Percentiles rank a stretch among this genome's conserved stretches.
Evolutionary conservation across 78 protist species (phyloP).

Genomic region (Acrasis kona): DNA sequence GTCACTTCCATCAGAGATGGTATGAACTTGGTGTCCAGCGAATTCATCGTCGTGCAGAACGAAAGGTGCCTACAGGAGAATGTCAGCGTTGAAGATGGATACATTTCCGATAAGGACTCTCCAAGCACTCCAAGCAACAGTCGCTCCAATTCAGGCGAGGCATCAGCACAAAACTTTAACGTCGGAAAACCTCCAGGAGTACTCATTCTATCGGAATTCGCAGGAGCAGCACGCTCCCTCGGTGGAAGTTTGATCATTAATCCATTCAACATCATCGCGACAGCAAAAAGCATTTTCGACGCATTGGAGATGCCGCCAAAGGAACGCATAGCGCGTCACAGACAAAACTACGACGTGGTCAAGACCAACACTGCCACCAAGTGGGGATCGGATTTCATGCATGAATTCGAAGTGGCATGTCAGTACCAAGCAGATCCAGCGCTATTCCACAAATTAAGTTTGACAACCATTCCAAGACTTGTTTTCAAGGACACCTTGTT

Average conservation of each 20-base stretch:
- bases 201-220: slow-evolving; percentile 28
- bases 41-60: slow-evolving; percentile 70
- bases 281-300: slow-evolving; percentile 46
- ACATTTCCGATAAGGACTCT: slow-evolving; percentile 19
- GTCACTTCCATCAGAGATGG: slow-evolving; percentile 84
- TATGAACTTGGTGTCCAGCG: slow-evolving; percentile 77
- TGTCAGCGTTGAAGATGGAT: slow-evolving; percentile 34
- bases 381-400: slow-evolving; percentile 52
- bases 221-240: slow-evolving; percentile 29
- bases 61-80: slow-evolving; percentile 41
- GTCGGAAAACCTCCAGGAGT: slow-evolving; percentile 5
- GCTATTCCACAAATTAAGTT: slow-evolving; percentile 12
- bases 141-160: neutral
- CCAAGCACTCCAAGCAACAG: neutral
- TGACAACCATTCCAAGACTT: slow-evolving; percentile 29
- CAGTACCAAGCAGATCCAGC: neutral
- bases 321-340: slow-evolving; percentile 49
- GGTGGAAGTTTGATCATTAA: slow-evolving; percentile 32
- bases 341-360: slow-evolving; percentile 18
- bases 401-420: slow-evolving; percentile 17
- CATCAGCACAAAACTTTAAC: neutral
- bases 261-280: slow-evolving; percentile 61
- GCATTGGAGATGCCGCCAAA: slow-evolving; percentile 29
- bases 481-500: slow-evolving; percentile 7
- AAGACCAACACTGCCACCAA: slow-evolving; percentile 36